Conservation (phyloP, 73 alveolate genomes). For the Stentor coeruleus region DNA sequence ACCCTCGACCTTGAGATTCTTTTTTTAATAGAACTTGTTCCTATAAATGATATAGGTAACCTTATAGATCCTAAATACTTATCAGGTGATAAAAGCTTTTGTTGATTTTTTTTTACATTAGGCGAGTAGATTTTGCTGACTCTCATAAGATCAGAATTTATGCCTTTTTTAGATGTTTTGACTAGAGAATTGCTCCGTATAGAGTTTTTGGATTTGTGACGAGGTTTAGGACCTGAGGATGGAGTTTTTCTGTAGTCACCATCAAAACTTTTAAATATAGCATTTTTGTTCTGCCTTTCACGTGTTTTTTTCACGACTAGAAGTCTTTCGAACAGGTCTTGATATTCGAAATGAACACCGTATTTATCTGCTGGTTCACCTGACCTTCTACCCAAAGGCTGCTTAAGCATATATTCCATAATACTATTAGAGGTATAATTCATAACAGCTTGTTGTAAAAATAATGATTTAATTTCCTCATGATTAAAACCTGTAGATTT, state of each 20-base stretch:
- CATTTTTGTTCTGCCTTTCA: not conserved
- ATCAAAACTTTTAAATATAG: not conserved
- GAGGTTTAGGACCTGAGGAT: not conserved
- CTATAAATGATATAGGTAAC: not conserved
- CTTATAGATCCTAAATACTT: not conserved
- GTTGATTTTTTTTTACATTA: no score
- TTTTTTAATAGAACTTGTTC: not conserved
- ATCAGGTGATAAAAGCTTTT: not conserved
- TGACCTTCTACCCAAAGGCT: no score
- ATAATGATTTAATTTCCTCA: no score
- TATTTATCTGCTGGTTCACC: constrained; percentile 15
- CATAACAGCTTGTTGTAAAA: no score
- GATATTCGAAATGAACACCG: constrained; percentile 31
- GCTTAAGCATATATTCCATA: no score
- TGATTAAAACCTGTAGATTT: no score
- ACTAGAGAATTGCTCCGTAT: not conserved
- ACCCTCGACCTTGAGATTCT: not conserved
- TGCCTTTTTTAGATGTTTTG: not conserved
- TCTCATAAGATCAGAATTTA: not conserved
- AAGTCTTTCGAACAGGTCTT: constrained; percentile 26
- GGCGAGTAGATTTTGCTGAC: not conserved
- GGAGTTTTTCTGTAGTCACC: not conserved
- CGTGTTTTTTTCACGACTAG: constrained; percentile 1
- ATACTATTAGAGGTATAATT: no score
- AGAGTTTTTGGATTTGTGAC: not conserved